phyloP scores from a whole-genome alignment of 495 filamentous ascomycete species.

The Pyrenula massariospora region DNA sequence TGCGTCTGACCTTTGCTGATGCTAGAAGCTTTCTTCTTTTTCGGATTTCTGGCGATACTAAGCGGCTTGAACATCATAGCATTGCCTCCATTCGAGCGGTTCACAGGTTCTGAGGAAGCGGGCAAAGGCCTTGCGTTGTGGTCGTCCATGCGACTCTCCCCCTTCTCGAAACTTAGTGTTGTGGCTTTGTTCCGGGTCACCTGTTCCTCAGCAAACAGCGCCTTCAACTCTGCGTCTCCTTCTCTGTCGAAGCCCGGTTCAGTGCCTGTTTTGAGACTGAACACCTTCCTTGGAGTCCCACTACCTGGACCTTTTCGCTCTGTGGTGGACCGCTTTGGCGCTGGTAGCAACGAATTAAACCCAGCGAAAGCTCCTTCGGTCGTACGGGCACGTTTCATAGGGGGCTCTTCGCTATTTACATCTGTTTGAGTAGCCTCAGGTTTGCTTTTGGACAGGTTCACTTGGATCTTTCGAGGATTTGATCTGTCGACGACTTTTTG shows the following conservation, averaged over 20 bases:
- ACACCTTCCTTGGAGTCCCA: conserved; percentile 21
- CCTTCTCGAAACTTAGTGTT: conserved; percentile 5
- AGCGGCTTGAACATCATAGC: conserved; percentile 80
- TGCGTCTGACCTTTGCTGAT: conserved; percentile 7
- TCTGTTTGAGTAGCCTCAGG: conserved; percentile 23
- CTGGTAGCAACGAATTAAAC: conserved; percentile 79
- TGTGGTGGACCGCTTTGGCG: conserved; percentile 53
- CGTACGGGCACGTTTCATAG: conserved; percentile 57
- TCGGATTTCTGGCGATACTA: conserved; percentile 60
- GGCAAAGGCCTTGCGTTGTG: neutral
- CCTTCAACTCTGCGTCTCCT: conserved; percentile 29
- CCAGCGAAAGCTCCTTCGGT: conserved; percentile 51
- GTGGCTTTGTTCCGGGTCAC: conserved; percentile 3
- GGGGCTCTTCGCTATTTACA: conserved; percentile 40
- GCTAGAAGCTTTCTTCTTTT: conserved; percentile 45
- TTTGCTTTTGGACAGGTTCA: conserved; percentile 50
- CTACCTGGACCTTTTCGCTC: conserved; percentile 24
- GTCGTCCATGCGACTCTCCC: neutral
- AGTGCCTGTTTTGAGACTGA: conserved; percentile 70
- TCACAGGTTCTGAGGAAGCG: neutral
- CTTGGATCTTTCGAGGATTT: conserved; percentile 70
- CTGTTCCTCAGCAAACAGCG: conserved; percentile 4
- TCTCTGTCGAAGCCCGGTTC: conserved; percentile 65
- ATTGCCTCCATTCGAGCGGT: conserved; percentile 37
- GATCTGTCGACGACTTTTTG: conserved; percentile 68